These are phyloP conservation scores for Penicillium sp. DNA, from an alignment of 2,329 filamentous ascomycete species.

Conservation along the genomic window DNA sequence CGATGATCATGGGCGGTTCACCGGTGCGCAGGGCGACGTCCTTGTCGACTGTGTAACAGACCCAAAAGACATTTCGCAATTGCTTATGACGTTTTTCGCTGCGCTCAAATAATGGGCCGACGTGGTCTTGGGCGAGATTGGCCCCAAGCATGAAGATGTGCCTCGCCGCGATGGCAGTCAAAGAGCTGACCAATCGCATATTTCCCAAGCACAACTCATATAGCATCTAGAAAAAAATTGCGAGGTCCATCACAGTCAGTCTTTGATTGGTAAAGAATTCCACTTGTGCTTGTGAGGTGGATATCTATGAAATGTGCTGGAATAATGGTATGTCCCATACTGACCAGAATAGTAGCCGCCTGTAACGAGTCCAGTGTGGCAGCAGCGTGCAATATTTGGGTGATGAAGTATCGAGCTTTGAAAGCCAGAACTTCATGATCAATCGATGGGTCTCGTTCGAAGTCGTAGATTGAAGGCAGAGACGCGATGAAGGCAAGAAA, in stretches of 20 bases:
- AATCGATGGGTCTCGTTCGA: slow-evolving; percentile 15
- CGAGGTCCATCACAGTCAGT: background rate
- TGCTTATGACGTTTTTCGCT: slow-evolving; percentile 21
- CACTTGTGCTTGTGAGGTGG: background rate
- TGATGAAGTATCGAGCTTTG: slow-evolving; percentile 41
- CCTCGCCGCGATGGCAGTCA: slow-evolving; percentile 43
- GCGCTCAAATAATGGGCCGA: slow-evolving; percentile 7
- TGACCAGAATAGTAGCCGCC: slow-evolving; percentile 45
- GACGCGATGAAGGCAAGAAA: slow-evolving; percentile 41
- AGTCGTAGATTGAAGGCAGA: slow-evolving; percentile 12
- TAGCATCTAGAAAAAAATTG: slow-evolving; percentile 28
- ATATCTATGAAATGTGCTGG: background rate
- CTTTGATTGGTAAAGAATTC: background rate
- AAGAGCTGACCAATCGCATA: slow-evolving; percentile 42
- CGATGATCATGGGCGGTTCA: slow-evolving; percentile 47
- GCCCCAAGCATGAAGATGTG: slow-evolving; percentile 47
- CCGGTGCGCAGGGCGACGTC: slow-evolving; percentile 51
- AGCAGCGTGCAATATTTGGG: slow-evolving; percentile 40
- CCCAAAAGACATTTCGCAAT: slow-evolving; percentile 47
- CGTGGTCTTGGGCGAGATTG: slow-evolving; percentile 28
- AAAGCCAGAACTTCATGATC: slow-evolving; percentile 40
- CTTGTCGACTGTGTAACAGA: slow-evolving; percentile 52
- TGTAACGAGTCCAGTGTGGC: slow-evolving; percentile 42
- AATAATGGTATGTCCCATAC: slow-evolving; percentile 11
- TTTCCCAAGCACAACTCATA: slow-evolving; percentile 45